A percentile compares a stretch with the other conserved stretches of the same genome.
Conservation (phyloP, 2,329 filamentous ascomycete species). For the Metarhizium anisopliae region DNA sequence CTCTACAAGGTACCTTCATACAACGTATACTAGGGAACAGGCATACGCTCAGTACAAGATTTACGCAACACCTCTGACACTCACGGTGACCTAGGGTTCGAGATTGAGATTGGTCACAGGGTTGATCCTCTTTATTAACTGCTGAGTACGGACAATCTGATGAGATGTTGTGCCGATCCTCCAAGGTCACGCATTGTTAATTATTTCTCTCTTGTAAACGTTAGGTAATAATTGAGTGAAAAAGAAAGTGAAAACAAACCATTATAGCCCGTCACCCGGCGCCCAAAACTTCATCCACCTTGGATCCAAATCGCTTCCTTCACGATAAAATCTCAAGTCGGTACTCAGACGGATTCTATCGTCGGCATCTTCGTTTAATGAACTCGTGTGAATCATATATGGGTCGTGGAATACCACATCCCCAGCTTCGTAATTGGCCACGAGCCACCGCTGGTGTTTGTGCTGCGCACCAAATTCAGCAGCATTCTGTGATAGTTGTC, state of each 20-base stretch:
- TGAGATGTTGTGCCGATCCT: not conserved
- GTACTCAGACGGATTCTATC: conserved; percentile 43
- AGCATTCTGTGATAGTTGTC: conserved; percentile 40
- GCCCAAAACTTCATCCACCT: conserved; percentile 4
- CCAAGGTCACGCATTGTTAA: not conserved
- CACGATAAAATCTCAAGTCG: conserved; percentile 34
- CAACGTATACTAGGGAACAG: too few species aligned
- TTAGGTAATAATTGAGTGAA: not conserved
- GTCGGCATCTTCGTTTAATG: conserved; percentile 38
- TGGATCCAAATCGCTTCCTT: conserved; percentile 2
- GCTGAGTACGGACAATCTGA: too few species aligned
- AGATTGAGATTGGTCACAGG: too few species aligned
- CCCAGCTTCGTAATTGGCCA: conserved; percentile 24
- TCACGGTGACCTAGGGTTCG: too few species aligned
- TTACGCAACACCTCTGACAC: too few species aligned
- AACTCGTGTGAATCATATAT: conserved; percentile 40
- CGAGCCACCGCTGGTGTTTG: conserved; percentile 18
- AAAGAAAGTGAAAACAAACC: not conserved
- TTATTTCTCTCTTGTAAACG: not conserved
- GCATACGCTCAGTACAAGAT: too few species aligned
- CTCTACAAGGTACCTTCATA: too few species aligned
- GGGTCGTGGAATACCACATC: conserved; percentile 25
- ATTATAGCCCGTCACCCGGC: conserved; percentile 26
- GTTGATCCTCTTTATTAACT: too few species aligned
- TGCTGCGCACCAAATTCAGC: conserved; percentile 19